Conservation (phyloP, 352 stramenopile species). For the Phytopythium litorale region DNA sequence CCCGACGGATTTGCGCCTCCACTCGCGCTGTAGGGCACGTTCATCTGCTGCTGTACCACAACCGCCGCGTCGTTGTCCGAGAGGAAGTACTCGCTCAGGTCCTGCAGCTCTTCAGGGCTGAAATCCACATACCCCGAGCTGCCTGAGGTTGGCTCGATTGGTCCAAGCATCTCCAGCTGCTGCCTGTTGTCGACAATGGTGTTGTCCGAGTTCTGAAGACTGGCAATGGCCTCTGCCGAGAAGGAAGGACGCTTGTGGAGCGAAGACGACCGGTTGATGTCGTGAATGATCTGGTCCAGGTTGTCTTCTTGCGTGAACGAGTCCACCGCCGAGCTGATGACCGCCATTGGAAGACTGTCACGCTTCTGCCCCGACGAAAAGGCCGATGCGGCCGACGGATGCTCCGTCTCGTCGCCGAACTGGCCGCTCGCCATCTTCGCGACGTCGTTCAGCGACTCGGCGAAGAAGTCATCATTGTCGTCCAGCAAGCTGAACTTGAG, state of each 20-base stretch:
- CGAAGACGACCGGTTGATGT: constrained; percentile 58
- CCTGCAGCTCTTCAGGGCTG: constrained; percentile 65
- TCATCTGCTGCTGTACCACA: constrained; percentile 30
- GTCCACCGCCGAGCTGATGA: constrained; percentile 61
- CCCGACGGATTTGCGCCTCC: constrained; percentile 10
- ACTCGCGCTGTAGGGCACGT: constrained; percentile 6
- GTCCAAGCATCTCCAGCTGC: constrained; percentile 2
- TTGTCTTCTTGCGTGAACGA: constrained; percentile 76
- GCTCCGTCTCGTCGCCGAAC: not conserved
- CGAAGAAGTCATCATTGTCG: constrained; percentile 62
- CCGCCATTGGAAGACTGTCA: constrained; percentile 65
- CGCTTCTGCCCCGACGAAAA: constrained; percentile 32
- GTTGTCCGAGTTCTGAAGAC: not conserved
- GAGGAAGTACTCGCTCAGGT: constrained; percentile 70
- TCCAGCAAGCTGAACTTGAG: constrained; percentile 74
- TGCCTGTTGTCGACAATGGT: not conserved
- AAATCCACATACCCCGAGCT: constrained; percentile 55
- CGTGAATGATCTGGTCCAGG: constrained; percentile 72
- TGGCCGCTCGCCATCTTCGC: constrained; percentile 29
- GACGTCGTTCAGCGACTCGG: constrained; percentile 46
- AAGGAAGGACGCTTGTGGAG: constrained; percentile 30
- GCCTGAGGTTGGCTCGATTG: constrained; percentile 27
- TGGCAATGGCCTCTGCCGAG: constrained; percentile 2
- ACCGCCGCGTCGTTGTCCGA: constrained; percentile 40
- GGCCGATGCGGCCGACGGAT: not conserved